Base-by-base conservation (phyloP, 371 early-diverging fungal genomes). In the Mortierella sp. region DNA sequence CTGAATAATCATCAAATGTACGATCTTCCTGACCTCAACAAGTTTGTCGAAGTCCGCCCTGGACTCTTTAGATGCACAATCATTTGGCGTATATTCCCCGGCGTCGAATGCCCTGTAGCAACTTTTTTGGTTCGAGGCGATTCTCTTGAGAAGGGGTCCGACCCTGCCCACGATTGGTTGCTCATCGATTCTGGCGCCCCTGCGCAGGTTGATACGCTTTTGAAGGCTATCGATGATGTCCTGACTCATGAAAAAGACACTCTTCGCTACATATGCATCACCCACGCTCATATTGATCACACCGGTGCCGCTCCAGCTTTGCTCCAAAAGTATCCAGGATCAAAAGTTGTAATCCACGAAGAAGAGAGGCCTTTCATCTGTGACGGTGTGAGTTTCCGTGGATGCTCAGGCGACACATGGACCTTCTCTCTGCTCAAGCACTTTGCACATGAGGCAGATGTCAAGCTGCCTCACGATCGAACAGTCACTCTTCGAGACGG, bases 221-320 rank as follows among this genome's bases (percentile, higher is more conserved):
- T 81, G n/a, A 58, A 66, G 29, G 84, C 83, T 26, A 64, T 85
- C 15, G 68, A 68, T 19, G 53, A 19, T 9, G 71, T 80, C 54
- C 65, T 80, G 12, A 61, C 58, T 4, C 85, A 85, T 54, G 70
- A 64, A 4, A 78, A 85, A 34, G 83, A 79, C 65, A 58, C 64
- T 1, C 68, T 85, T 28, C 72, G 75, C n/a, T 74, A 74, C 65
- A 66, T 85, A 22, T 69, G 71, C 26, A 73, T 85, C 66, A 85
- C 85, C 2, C 85, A 85, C 42, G 81, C 61, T 19, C 85, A 85
- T 31, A 53, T 83, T 49, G 85, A 85, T 65, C 85, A 85, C 60
- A 83, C 85, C 6, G 85, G 75, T 9, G 85, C 83, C 7, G 37
- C 76, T 3, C 67, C 72, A 1, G 67, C 66, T 4, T 62, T 85